Evolutionary conservation across 306 rosid species (phyloP).

Genomic region (Ochetophila trinervis): DNA sequence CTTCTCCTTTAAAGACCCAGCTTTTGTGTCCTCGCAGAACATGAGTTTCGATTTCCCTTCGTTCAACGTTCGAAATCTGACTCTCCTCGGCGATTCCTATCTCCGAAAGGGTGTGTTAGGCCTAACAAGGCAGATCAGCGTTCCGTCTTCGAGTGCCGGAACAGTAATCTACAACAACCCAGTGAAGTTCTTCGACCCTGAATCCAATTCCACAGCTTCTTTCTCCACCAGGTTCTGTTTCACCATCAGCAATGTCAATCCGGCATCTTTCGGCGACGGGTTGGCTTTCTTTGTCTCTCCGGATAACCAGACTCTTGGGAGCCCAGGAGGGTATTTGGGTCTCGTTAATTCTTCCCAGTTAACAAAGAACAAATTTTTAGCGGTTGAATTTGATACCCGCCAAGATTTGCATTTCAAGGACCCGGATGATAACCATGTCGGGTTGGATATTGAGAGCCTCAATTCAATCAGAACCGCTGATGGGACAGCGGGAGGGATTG

Average conservation of each 20-base stretch:
- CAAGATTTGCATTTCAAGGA: constrained; percentile 38
- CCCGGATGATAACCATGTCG: constrained; percentile 62
- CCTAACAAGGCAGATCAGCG: constrained; percentile 59
- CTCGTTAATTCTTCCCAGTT: constrained; percentile 40
- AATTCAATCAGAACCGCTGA: constrained; percentile 48
- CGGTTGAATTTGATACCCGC: constrained; percentile 64
- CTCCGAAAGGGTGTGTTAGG: constrained; percentile 67
- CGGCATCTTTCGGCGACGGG: constrained; percentile 57
- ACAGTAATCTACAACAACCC: constrained; percentile 53
- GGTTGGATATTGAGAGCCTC: constrained; percentile 48
- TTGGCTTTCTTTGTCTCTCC: constrained; percentile 66
- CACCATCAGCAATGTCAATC: constrained; percentile 46
- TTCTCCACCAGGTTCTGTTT: constrained; percentile 66
- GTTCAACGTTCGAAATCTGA: constrained; percentile 72
- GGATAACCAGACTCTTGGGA: constrained; percentile 35
- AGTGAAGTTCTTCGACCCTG: constrained; percentile 38
- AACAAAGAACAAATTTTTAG: constrained; percentile 39
- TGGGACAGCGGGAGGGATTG: constrained; percentile 42
- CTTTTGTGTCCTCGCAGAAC: constrained; percentile 17
- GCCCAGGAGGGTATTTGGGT: constrained; percentile 41
- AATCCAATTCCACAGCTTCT: constrained; percentile 52
- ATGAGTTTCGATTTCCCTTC: constrained; percentile 47
- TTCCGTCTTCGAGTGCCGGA: constrained; percentile 71
- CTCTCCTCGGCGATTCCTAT: constrained; percentile 78
- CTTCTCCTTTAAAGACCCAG: background rate